phyloP scores from a whole-genome alignment of 768 basidiomycete species.

The Trametes gibbosa region DNA sequence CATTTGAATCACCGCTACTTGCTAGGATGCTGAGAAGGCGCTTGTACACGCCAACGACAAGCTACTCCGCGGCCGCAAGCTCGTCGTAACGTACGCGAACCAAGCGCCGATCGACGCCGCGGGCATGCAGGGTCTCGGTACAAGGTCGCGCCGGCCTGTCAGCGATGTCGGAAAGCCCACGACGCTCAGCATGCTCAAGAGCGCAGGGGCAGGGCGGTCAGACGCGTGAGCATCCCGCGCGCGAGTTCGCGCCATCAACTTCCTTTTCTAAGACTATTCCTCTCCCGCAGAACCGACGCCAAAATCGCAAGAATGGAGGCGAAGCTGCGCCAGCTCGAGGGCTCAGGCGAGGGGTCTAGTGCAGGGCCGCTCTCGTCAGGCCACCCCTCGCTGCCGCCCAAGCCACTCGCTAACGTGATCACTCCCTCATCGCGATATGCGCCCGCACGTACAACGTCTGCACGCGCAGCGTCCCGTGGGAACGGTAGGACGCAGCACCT shows the following conservation, averaged over 20 bases:
- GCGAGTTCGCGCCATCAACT: neutral
- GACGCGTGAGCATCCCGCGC: conserved; percentile 37
- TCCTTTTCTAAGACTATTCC: neutral
- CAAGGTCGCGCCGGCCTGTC: conserved; percentile 39
- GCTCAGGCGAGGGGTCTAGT: conserved; percentile 16
- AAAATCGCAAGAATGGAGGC: conserved; percentile 98
- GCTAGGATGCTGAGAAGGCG: conserved; percentile 82
- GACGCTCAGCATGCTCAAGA: conserved; percentile 85
- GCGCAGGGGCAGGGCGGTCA: conserved; percentile 46
- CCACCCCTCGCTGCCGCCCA: conserved; percentile 33
- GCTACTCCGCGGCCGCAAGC: conserved; percentile 80
- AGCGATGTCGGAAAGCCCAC: conserved; percentile 72
- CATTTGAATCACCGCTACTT: conserved; percentile 9
- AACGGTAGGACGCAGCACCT: neutral
- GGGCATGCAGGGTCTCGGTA: conserved; percentile 15
- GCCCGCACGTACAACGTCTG: conserved; percentile 2
- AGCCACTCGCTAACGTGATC: conserved; percentile 18
- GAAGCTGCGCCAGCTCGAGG: conserved; percentile 80
- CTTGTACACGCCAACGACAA: conserved; percentile 71
- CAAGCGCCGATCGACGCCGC: conserved; percentile 58
- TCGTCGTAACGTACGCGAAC: conserved; percentile 90
- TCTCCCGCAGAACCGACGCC: conserved; percentile 59
- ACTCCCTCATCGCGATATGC: conserved; percentile 3
- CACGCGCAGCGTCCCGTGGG: neutral
- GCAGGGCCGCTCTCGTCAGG: conserved; percentile 7